These are phyloP conservation scores for Trametes sanguinea DNA, from an alignment of 768 basidiomycete genomes.

Conservation along the genomic window DNA sequence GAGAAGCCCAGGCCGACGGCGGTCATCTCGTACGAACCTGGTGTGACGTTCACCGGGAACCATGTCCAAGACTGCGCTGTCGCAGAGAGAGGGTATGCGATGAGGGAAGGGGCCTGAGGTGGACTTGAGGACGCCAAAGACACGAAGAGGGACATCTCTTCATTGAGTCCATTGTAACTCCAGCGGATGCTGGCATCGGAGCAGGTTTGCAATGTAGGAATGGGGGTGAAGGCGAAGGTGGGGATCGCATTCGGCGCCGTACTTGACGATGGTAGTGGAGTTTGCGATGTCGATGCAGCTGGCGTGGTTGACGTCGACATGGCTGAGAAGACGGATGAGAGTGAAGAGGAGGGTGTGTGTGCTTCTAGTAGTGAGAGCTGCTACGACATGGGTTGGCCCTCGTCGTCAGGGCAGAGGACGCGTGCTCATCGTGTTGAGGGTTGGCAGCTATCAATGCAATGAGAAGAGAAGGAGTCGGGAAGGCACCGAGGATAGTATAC, in stretches of 20 bases:
- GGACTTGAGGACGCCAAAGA: conserved; percentile 11
- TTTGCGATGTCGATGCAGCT: not conserved
- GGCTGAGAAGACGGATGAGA: too few species aligned
- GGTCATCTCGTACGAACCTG: conserved; percentile 49
- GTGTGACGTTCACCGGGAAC: conserved; percentile 46
- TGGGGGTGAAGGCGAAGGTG: not conserved
- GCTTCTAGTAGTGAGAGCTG: too few species aligned
- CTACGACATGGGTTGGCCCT: too few species aligned
- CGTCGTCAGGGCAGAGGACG: too few species aligned
- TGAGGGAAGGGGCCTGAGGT: conserved; percentile 3
- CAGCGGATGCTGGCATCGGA: conserved; percentile 1
- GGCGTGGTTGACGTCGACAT: not conserved
- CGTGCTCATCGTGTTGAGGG: too few species aligned
- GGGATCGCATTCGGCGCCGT: not conserved
- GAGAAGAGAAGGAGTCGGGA: too few species aligned
- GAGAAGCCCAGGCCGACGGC: conserved; percentile 24
- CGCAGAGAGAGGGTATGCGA: conserved; percentile 37
- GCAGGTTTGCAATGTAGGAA: conserved; percentile 3
- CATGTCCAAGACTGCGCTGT: conserved; percentile 38
- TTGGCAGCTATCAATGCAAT: too few species aligned
- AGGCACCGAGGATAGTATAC: too few species aligned
- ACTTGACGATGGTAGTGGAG: too few species aligned
- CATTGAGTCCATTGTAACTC: not conserved
- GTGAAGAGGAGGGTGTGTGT: too few species aligned
- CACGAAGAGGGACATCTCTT: conserved; percentile 1